Evolutionary conservation across 768 basidiomycete genomes (phyloP), one percentile per base, ranked within the genome.

Genomic region (Omphalotus guepiniiformis): DNA sequence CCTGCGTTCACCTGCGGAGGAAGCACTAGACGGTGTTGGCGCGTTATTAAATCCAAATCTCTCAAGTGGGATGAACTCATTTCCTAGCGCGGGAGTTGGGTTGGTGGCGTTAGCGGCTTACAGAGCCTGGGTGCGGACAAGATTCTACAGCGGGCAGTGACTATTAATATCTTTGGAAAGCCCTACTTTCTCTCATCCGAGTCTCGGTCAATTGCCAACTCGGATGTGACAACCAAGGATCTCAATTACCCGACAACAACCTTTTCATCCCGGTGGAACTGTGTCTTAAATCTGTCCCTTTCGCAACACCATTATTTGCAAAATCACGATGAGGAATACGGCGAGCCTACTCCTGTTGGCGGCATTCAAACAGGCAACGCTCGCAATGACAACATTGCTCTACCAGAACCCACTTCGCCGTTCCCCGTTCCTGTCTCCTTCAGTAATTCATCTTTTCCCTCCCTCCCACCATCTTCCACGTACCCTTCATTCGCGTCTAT

Each of bases 191-290:
- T n/a, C n/a, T n/a, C n/a, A n/a, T n/a, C n/a, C n/a, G n/a, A n/a
- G n/a, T n/a, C n/a, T n/a, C n/a, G n/a, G n/a, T n/a, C n/a, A n/a
- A n/a, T n/a, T n/a, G n/a, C 58, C 28, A 4, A 40, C 26, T 15
- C 11, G n/a, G 23, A 22, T 18, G 8, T n/a, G 57, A 8, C 43
- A 66, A 3, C 50, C 59, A 19, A 28, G 2, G 18, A 1, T 22
- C 30, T 54, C 6, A 46, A 58, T 1, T 89, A 83, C 54, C 90
- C 87, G 0, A 90, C 93, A 6, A 69, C 67, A 11, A 72, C 80
- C 0, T 96, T 93, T 63, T 79, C 83, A 0, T 93, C 93, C 1
- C 72, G 84, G 25, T 96, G 93, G 93, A 95, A 91, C 54, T 93
- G 91, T 54, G 71, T 89, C 1, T 79, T 96, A 16, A 90, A 94